Conservation (phyloP, 768 basidiomycete genomes). For the Leccinum obscurum region DNA sequence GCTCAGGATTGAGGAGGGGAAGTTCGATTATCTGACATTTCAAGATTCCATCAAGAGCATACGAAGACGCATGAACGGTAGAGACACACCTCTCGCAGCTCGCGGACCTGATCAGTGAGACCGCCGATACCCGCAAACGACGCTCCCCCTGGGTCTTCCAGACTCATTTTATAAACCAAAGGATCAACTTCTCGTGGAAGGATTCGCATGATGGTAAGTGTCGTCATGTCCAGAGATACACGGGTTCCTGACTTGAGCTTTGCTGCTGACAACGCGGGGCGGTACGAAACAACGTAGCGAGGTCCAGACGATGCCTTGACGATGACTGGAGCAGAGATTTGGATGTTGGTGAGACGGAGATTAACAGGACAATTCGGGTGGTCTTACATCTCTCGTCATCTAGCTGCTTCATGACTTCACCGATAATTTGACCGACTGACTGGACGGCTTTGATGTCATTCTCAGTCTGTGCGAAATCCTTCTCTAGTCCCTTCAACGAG, state of each 20-base stretch:
- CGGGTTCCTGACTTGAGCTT: constrained; percentile 94
- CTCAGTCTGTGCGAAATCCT: constrained; percentile 91
- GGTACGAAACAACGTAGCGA: constrained; percentile 96
- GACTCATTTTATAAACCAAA: constrained; percentile 98
- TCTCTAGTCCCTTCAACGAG: constrained; percentile 85
- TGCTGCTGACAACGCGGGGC: constrained; percentile 85
- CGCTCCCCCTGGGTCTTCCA: constrained; percentile 95
- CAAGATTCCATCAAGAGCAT: not conserved
- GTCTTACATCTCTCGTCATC: constrained; percentile 94
- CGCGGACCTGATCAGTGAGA: constrained; percentile 92
- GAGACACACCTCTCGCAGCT: constrained; percentile 80
- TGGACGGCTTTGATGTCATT: constrained; percentile 99
- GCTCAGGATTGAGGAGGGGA: constrained; percentile 89
- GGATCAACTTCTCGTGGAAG: constrained; percentile 97
- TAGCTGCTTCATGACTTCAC: constrained; percentile 97
- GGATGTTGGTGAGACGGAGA: not conserved
- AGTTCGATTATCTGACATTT: constrained; percentile 84
- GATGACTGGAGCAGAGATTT: constrained; percentile 60
- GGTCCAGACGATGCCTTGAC: constrained; percentile 99
- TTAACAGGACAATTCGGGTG: not conserved
- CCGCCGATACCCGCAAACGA: constrained; percentile 98
- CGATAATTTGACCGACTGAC: constrained; percentile 98
- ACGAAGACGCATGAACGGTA: not conserved
- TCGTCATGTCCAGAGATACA: constrained; percentile 99
- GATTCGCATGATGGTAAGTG: constrained; percentile 97